Base-by-base conservation (phyloP, 2,329 filamentous ascomycete species). In the Aspergillus sergii region DNA sequence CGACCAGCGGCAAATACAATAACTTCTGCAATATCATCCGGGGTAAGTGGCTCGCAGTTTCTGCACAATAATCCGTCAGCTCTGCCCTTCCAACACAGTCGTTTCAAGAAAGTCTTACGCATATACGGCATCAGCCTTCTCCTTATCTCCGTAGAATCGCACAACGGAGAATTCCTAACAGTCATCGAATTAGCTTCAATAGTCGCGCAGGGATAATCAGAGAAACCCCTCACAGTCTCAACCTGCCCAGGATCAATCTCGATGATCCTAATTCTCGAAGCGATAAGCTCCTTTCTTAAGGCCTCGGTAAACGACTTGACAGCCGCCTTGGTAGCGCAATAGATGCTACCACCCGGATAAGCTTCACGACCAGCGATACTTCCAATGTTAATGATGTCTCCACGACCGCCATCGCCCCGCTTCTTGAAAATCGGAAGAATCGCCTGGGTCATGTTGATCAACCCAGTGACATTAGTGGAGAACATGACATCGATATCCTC, bases 371-470 rank as follows among this genome's bases (percentile, higher is more conserved):
- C 94, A n/a, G 94, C 94, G 74, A 97, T 94, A 69, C 90, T 93
- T 65, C 94, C 94, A 73, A 97, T 89, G 75, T 97, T 98, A 82
- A 99, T 96, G 76, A 99, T 94, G 76, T 98, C 95, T 71, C 94
- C 94, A 50, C 86, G 83, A 62, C 93, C 94, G 63, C 91, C 90
- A 61, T 94, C 85, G 65, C 68, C 83, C 62, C 80, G 74, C 71
- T 86, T 83, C 79, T 93, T 90, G 84, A 94, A 96, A 75, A 93
- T 89, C 58, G 91, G 88, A 21, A 98, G 81, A 64, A 97, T 84
- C 53, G 92, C 92, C 83, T 99, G 95, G 0, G 95, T 98, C 91
- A 98, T 92, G 83, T 94, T 92, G 82, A 99, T 95, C 39, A 99
- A 84, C 32, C 95, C 95, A 2, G 91, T 95, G 58, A 98, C 94